A percentile compares a stretch with the other conserved stretches of the same genome.
Conservation (phyloP, 495 filamentous ascomycete genomes). For the Jackrogersella multiformis region DNA sequence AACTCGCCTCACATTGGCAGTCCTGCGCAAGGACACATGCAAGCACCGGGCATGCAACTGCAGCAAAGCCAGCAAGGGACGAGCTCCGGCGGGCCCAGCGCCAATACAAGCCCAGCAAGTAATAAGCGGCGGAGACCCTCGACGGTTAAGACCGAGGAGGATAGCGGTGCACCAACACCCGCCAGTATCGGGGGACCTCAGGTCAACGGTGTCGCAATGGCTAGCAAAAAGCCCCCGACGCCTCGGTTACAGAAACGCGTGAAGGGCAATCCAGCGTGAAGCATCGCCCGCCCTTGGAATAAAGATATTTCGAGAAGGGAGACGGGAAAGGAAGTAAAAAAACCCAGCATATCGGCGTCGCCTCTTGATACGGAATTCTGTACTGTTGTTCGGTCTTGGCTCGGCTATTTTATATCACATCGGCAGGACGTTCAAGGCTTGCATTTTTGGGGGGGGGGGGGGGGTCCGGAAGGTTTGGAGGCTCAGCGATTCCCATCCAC, state of each 20-base stretch:
- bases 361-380: slow-evolving; percentile 36
- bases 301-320: background rate
- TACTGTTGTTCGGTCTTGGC: slow-evolving; percentile 32
- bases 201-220: slow-evolving; percentile 54
- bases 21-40: slow-evolving; percentile 67
- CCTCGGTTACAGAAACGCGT: slow-evolving; percentile 58
- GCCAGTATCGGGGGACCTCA: slow-evolving; percentile 52
- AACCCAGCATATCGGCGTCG: slow-evolving; percentile 34
- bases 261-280: slow-evolving; percentile 52
- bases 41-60: slow-evolving; percentile 72
- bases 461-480: slow-evolving; percentile 33
- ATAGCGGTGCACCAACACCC: slow-evolving; percentile 61
- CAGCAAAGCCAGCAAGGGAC: slow-evolving; percentile 79
- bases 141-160: slow-evolving; percentile 78
- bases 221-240: slow-evolving; percentile 54
- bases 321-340: background rate
- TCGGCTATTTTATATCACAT: slow-evolving; percentile 39
- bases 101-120: slow-evolving; percentile 85
- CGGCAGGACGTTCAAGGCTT: slow-evolving; percentile 41
- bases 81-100: slow-evolving; percentile 75
- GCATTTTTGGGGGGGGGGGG: slow-evolving; percentile 22
- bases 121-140: slow-evolving; percentile 80
- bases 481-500: slow-evolving; percentile 39
- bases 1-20: slow-evolving; percentile 68
- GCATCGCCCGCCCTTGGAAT: no score